Conservation (phyloP, 495 filamentous ascomycete species). For the Lasiosphaeria hispida region DNA sequence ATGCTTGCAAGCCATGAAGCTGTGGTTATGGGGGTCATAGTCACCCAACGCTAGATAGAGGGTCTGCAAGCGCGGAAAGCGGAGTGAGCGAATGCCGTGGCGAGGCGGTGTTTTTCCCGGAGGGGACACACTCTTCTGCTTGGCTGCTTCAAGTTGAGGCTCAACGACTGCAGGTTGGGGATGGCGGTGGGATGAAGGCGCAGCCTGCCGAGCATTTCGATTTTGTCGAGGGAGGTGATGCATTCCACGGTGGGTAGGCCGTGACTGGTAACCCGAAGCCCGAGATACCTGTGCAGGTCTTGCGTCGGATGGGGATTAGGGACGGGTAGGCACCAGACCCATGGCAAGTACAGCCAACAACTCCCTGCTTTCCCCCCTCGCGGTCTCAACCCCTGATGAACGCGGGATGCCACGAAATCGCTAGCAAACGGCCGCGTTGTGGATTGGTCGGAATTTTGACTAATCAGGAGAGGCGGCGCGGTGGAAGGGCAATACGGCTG, state of each 20-base stretch:
- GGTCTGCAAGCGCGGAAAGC: background rate
- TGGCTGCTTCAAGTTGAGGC: background rate
- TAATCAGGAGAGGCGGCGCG: too few species aligned
- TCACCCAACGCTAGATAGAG: background rate
- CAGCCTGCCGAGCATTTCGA: background rate
- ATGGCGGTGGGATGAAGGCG: conserved; percentile 1
- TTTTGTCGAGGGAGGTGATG: background rate
- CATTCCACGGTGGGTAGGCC: background rate
- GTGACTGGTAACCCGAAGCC: background rate
- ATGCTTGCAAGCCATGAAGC: conserved; percentile 3
- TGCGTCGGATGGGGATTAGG: too few species aligned
- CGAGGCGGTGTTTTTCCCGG: conserved; percentile 8
- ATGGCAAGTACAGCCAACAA: too few species aligned
- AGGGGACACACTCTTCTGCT: background rate
- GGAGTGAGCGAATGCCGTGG: background rate
- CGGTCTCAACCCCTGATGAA: too few species aligned
- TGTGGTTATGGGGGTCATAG: conserved; percentile 1
- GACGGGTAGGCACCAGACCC: too few species aligned
- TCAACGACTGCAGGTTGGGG: conserved; percentile 2
- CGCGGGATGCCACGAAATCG: too few species aligned
- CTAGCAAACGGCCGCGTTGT: too few species aligned
- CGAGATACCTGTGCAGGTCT: background rate
- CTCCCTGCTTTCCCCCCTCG: too few species aligned
- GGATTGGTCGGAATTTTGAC: too few species aligned
- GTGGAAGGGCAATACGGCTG: too few species aligned